Evolutionary conservation across 345 rosid genomes (phyloP).

Genomic region (Salix brachista): DNA sequence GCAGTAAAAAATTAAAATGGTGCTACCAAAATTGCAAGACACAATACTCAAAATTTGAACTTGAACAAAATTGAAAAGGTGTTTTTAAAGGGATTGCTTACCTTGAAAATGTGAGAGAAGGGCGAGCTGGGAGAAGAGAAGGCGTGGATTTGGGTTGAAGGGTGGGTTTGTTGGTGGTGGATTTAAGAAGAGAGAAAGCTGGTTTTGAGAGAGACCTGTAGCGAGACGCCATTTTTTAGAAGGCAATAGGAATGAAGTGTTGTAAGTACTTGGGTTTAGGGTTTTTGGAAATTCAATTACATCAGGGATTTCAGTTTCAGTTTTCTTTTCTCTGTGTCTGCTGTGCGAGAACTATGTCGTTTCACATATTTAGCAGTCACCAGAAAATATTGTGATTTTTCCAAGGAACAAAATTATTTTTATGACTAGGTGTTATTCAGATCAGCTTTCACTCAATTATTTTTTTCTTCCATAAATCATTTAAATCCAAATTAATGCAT

Average conservation of each 20-base stretch:
- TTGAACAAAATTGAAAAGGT: neutral
- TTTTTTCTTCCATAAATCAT: too few relatives aligned
- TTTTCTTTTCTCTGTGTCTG: neutral
- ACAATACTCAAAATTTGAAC: neutral
- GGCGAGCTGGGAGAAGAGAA: constrained; percentile 34
- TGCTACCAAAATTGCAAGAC: neutral
- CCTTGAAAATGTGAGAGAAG: constrained; percentile 54
- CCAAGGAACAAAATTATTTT: too few relatives aligned
- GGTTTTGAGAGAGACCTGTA: constrained; percentile 65
- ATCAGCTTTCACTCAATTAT: too few relatives aligned
- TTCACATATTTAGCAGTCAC: neutral
- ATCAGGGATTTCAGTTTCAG: neutral
- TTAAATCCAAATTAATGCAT: too few relatives aligned
- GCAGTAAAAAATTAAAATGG: neutral
- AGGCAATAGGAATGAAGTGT: neutral
- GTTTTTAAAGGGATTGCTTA: constrained; percentile 3
- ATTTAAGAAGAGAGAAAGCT: constrained; percentile 46
- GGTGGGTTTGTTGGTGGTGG: constrained; percentile 50
- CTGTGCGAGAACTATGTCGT: neutral
- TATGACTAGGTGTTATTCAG: too few relatives aligned
- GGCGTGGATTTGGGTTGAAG: constrained; percentile 37
- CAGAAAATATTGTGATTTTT: neutral
- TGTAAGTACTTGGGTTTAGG: constrained; percentile 7
- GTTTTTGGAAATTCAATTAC: constrained; percentile 10
- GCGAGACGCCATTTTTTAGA: constrained; percentile 60